These are phyloP conservation scores for Phoenix dactylifera DNA, from an alignment of 176 grass and related monocot genomes.

Conservation along the genomic window DNA sequence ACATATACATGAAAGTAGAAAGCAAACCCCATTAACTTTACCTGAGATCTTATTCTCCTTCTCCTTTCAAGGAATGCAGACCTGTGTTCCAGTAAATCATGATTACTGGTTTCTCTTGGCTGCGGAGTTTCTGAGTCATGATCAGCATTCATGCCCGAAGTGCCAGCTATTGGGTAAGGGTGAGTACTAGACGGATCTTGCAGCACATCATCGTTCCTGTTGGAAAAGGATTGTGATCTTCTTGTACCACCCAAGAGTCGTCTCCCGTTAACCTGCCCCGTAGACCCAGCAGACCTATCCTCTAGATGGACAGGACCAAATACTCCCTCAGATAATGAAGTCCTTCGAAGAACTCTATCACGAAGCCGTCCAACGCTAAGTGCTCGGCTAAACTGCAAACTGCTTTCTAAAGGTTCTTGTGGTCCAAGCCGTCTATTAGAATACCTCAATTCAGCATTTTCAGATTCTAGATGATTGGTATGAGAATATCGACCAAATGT, in stretches of 20 bases:
- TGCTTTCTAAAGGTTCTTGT: constrained; percentile 73
- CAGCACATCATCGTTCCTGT: constrained; percentile 36
- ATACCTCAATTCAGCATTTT: constrained; percentile 32
- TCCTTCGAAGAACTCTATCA: constrained; percentile 84
- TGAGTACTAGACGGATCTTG: constrained; percentile 34
- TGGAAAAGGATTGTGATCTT: constrained; percentile 48
- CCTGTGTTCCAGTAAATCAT: constrained; percentile 64
- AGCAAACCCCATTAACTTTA: constrained; percentile 29
- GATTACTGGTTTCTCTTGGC: constrained; percentile 39
- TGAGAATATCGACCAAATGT: constrained; percentile 33
- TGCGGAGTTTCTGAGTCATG: constrained; percentile 14
- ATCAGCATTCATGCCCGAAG: not conserved
- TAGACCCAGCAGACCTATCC: constrained; percentile 46
- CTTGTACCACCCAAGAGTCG: constrained; percentile 44
- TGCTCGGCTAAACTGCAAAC: constrained; percentile 79
- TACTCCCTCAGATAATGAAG: constrained; percentile 71
- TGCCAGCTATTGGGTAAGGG: constrained; percentile 11
- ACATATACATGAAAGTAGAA: constrained; percentile 6
- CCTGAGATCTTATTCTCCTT: constrained; percentile 94
- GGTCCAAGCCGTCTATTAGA: constrained; percentile 45
- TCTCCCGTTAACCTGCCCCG: constrained; percentile 38
- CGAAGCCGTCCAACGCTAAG: constrained; percentile 73
- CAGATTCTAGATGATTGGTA: constrained; percentile 52
- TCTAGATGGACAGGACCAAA: constrained; percentile 52
- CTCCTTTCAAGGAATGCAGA: constrained; percentile 93